Evolutionary conservation across 768 basidiomycete species (phyloP), one percentile per base, ranked within the genome.

Genomic region (Russula virescens): DNA sequence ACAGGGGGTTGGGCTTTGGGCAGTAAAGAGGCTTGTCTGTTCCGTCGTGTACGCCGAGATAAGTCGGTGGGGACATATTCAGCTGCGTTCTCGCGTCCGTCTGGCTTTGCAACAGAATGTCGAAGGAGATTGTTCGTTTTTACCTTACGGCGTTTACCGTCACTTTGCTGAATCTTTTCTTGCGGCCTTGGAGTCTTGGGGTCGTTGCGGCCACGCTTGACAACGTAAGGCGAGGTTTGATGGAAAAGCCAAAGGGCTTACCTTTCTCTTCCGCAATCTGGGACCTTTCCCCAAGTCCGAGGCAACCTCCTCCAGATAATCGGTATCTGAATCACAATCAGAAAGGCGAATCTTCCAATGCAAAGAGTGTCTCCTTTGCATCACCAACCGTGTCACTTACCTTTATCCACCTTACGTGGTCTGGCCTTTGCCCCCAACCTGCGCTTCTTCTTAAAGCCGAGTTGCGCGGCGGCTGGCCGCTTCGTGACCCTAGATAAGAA

Each of bases 391-490:
- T 31, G 2, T n/a, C 45, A 53, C 56, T 58, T 21, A 52, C 56
- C 56, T 43, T 40, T 34, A 21, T 62, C 35, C 25, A 34, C 23
- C 45, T 48, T 14, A 11, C 23, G 19, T 21, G 10, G 16, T 58
- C 51, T 28, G 10, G 3, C 48, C 26, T 63, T 63, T 16, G 18
- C 21, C 9, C 11, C 13, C 16, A 31, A 46, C 26, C 21, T 40
- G 35, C 35, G 34, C 50, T 58, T 53, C 47, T 49, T 55, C 56
- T 63, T 63, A 14, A 53, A 42, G 10, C 16, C 21, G 45, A 35
- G 26, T 28, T 11, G 50, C 21, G 35, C 45, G 18, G 25, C 26
- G n/a, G 10, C n/a, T 21, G 5, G 35, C 25, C 50, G 55, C 38
- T 57, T 58, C 31, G 50, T 28, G 25, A 6, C 42, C 19, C 25